Percentiles rank a stretch among this genome's conserved stretches.
Conservation (phyloP, 805 yeast genomes). For the Teunomyces funiuensis region DNA sequence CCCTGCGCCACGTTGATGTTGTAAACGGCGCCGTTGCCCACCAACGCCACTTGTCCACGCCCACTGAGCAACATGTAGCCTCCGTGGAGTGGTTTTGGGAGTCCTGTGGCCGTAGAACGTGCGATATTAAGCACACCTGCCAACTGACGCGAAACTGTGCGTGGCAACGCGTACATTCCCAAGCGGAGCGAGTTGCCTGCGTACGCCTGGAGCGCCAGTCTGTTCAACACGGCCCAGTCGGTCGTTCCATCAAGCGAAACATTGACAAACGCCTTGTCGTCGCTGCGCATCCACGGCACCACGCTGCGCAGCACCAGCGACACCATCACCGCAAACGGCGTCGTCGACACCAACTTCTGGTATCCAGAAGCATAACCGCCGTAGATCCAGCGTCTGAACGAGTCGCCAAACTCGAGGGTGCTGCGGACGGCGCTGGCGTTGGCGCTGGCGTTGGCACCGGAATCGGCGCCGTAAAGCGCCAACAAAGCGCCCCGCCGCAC, state of each 20-base stretch:
- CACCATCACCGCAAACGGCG: conserved; percentile 45
- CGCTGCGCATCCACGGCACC: conserved; percentile 14
- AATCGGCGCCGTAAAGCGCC: conserved; percentile 40
- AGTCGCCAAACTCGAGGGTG: conserved; percentile 31
- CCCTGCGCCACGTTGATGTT: conserved; percentile 42
- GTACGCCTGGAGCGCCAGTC: conserved; percentile 48
- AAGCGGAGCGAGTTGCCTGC: conserved; percentile 53
- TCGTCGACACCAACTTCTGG: conserved; percentile 49
- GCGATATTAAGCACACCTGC: conserved; percentile 23
- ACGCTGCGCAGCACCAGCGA: conserved; percentile 33
- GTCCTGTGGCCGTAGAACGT: conserved; percentile 38
- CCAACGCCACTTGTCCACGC: conserved; percentile 55
- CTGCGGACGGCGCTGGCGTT: conserved; percentile 19
- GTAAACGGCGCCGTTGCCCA: conserved; percentile 56
- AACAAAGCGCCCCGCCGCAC: conserved; percentile 50
- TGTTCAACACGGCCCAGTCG: conserved; percentile 62
- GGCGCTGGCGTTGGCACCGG: conserved; percentile 14
- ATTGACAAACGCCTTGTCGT: conserved; percentile 42
- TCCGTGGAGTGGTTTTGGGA: conserved; percentile 29
- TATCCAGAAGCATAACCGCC: conserved; percentile 48
- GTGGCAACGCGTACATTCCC: conserved; percentile 39
- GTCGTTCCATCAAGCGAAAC: conserved; percentile 54
- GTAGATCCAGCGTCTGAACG: conserved; percentile 41
- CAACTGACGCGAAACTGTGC: conserved; percentile 32
- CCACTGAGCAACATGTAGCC: conserved; percentile 55